Evolutionary conservation across 1,284 basidiomycete species (phyloP).

Genomic region (Trichosporon inkin): DNA sequence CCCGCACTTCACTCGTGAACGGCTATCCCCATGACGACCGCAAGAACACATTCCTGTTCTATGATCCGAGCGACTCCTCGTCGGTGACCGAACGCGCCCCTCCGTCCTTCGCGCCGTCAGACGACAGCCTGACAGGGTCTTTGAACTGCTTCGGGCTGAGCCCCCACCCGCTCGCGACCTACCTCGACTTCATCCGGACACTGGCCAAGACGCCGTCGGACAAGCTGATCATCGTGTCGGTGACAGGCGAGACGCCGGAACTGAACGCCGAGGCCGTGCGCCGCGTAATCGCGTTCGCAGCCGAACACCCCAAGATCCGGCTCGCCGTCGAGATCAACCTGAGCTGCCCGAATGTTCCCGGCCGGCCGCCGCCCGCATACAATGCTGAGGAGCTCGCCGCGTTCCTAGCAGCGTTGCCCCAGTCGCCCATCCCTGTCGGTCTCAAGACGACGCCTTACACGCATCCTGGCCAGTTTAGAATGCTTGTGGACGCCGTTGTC

Average conservation of each 20-base stretch:
- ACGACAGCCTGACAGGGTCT: not conserved
- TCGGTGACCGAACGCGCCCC: not conserved
- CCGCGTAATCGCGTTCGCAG: conserved; percentile 4
- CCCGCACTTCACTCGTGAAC: conserved; percentile 21
- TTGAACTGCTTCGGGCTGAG: conserved; percentile 23
- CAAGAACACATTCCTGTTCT: conserved; percentile 25
- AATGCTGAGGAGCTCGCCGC: conserved; percentile 16
- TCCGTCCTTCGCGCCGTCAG: conserved; percentile 2
- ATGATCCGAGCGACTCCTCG: conserved; percentile 8
- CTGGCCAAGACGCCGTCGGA: conserved; percentile 7
- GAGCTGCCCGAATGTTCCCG: conserved; percentile 23
- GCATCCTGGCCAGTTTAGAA: conserved; percentile 18
- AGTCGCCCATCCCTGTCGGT: conserved; percentile 15
- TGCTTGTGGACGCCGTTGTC: conserved; percentile 18
- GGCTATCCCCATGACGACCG: conserved; percentile 22
- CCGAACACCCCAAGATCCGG: not conserved
- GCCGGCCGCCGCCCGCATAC: conserved; percentile 22
- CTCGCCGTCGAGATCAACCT: conserved; percentile 24
- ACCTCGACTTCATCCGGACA: conserved; percentile 10
- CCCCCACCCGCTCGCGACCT: conserved; percentile 12
- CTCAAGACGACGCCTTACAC: conserved; percentile 24
- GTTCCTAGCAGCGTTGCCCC: conserved; percentile 18
- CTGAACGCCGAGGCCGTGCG: conserved; percentile 13
- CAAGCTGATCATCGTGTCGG: conserved; percentile 19
- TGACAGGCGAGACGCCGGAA: conserved; percentile 21